Conservation (phyloP, 805 yeast genomes). For the Naumovozyma dairenensis region DNA sequence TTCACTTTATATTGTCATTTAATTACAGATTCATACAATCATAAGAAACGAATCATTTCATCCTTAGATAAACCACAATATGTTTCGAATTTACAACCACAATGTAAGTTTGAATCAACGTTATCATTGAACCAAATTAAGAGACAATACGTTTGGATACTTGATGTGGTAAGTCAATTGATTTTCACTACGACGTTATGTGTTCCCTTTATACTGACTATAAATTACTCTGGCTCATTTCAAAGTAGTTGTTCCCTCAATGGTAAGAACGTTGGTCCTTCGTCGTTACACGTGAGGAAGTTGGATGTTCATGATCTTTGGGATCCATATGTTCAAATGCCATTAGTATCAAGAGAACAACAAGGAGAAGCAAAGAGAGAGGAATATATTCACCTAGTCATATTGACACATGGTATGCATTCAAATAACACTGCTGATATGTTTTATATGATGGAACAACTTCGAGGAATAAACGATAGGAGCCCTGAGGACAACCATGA, state of each 20-base stretch:
- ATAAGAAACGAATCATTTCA: conserved; percentile 44
- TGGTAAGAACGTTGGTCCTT: too few relatives aligned
- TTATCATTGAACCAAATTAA: conserved; percentile 53
- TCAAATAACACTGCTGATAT: conserved; percentile 70
- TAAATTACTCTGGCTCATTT: conserved; percentile 13
- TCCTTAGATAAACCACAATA: conserved; percentile 61
- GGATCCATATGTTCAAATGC: conserved; percentile 37
- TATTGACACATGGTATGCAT: conserved; percentile 69
- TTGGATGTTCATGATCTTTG: conserved; percentile 57
- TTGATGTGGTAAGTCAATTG: conserved; percentile 64
- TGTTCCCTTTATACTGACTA: conserved; percentile 49
- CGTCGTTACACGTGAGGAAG: conserved; percentile 36
- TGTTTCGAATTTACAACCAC: conserved; percentile 62
- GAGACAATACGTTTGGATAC: conserved; percentile 49
- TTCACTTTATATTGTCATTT: conserved; percentile 63
- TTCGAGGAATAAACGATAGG: conserved; percentile 29
- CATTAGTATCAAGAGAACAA: conserved; percentile 35
- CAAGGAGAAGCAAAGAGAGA: too few relatives aligned
- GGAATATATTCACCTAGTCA: conserved; percentile 55
- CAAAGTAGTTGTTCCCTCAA: too few relatives aligned
- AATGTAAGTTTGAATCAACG: conserved; percentile 53
- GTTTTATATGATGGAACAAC: conserved; percentile 60
- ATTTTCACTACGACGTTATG: conserved; percentile 52
- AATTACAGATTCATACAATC: conserved; percentile 42
- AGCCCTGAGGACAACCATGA: conserved; percentile 32